Evolutionary conservation across 345 rosid species (phyloP), one percentile per base, ranked within the genome.

Genomic region (Sapria himalayana): DNA sequence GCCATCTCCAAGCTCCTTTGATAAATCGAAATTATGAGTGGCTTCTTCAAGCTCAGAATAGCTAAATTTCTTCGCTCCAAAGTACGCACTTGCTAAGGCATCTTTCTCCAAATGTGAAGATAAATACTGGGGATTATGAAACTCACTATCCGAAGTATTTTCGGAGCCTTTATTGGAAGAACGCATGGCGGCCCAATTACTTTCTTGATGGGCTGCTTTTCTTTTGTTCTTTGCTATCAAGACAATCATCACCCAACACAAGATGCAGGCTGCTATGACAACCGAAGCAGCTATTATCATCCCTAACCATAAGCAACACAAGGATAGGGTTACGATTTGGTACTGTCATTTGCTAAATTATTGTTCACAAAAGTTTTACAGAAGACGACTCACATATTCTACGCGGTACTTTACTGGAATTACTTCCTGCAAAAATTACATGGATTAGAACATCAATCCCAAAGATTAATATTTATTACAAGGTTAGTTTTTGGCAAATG

Each of bases 11-110:
- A 78, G 64, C 46, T 65, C 59, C 36, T 61, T 61, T 0, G 56
- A 61, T 44, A 41, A 32, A n/a, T 59, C 58, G 23, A 72, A 78
- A 48, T 67, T 46, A 41, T 61, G 39, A 16, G 92, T 75, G 6
- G 81, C 78, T 61, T 67, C 52, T 50, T 66, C 66, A 38, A 78
- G 92, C 51, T 78, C 85, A 9, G 22, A n/a, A 1, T 59, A 61
- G 17, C 77, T 56, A 74, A 75, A 75, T 50, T 72, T 49, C 16
- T 69, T 73, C 31, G 70, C 63, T 22, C 70, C 50, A 22, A 65
- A 67, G 50, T 51, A 61, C 43, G 46, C 24, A 11, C 48, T 36
- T 13, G 71, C 70, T 42, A 42, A n/a, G n/a, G n/a, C 69, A 36
- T 48, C 70, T 6, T 65, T 14, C 37, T 59, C 70, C 4, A 76